These are phyloP conservation scores for Mortierella polycephala DNA, from an alignment of 371 early-diverging fungal species.

Conservation along the genomic window DNA sequence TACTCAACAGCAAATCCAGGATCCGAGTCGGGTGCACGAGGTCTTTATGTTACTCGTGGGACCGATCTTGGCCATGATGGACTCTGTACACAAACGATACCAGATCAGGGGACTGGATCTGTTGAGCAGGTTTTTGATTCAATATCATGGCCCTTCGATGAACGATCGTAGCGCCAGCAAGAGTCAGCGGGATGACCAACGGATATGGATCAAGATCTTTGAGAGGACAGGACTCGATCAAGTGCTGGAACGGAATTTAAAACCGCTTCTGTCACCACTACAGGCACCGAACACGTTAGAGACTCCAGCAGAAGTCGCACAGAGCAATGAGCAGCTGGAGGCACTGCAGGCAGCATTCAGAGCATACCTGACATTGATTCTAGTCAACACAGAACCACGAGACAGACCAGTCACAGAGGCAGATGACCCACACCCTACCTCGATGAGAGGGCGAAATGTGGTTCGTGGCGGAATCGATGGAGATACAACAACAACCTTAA, in stretches of 20 bases:
- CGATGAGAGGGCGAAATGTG: background rate
- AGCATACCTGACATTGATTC: constrained; percentile 39
- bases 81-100: constrained; percentile 17
- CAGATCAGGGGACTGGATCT: constrained; percentile 35
- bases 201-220: constrained; percentile 54
- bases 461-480: background rate
- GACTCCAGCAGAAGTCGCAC: background rate
- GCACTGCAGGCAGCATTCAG: constrained; percentile 26
- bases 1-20: constrained; percentile 40
- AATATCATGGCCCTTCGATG: constrained; percentile 13
- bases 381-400: constrained; percentile 34
- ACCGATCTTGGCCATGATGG: constrained; percentile 34
- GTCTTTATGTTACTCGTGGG: constrained; percentile 45
- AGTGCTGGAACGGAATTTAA: constrained; percentile 30
- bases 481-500: background rate
- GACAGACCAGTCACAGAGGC: constrained; percentile 8
- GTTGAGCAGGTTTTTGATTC: constrained; percentile 28
- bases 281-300: constrained; percentile 2
- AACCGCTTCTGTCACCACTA: constrained; percentile 30
- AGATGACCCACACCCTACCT: background rate
- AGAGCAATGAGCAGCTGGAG: constrained; percentile 15
- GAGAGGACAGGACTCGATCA: constrained; percentile 48
- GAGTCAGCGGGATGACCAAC: constrained; percentile 3
- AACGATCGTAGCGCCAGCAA: background rate
- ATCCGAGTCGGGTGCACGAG: constrained; percentile 27